phyloP scores from a whole-genome alignment of 306 rosid genomes.

The Arachis hypogaea region DNA sequence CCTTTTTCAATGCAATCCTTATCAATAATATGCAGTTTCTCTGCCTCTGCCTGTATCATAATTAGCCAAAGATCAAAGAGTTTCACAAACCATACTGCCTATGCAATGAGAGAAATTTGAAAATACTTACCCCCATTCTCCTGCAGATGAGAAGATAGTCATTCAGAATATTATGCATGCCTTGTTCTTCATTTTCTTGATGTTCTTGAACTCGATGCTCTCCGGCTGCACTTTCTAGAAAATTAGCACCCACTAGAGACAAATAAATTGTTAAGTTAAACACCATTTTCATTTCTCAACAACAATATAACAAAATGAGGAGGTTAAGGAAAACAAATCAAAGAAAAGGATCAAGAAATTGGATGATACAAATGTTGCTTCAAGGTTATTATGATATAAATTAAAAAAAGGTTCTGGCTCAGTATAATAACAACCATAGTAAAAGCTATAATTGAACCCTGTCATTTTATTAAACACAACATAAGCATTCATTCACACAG shows the following conservation, averaged over 20 bases:
- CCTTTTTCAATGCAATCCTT: conserved; percentile 73
- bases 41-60: conserved; percentile 55
- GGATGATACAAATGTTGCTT: neutral
- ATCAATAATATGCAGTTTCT: conserved; percentile 52
- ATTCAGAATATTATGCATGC: conserved; percentile 60
- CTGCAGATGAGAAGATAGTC: conserved; percentile 60
- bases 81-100: conserved; percentile 4
- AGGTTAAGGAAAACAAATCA: no score
- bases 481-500: no score
- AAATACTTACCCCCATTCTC: conserved; percentile 67
- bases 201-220: conserved; percentile 65
- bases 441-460: no score
- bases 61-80: conserved; percentile 2
- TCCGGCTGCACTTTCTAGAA: conserved; percentile 57
- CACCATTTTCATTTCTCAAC: neutral
- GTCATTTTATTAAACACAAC: no score
- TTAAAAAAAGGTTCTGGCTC: no score
- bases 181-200: conserved; percentile 61
- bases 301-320: no score
- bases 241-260: conserved; percentile 69
- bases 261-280: conserved; percentile 27
- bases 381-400: no score
- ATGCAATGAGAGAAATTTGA: neutral
- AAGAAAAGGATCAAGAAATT: neutral
- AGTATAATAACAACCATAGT: no score